phyloP scores from a whole-genome alignment of 2,329 filamentous ascomycete genomes.

The Cercospora citrullina region DNA sequence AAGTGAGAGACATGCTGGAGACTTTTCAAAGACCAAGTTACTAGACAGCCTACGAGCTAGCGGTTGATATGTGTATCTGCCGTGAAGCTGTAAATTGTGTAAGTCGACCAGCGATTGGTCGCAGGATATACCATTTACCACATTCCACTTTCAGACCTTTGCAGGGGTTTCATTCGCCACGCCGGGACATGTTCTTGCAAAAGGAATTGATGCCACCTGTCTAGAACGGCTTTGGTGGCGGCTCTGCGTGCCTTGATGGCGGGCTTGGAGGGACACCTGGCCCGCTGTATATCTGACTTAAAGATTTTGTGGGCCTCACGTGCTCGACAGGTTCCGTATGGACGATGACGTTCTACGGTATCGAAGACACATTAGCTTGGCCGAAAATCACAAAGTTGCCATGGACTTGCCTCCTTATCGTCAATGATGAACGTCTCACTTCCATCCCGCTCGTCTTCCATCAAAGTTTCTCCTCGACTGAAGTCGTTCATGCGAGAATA shows the following conservation, averaged over 20 bases:
- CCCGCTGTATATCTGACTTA: background rate
- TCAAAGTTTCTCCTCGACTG: background rate
- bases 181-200: background rate
- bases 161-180: background rate
- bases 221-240: background rate
- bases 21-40: background rate
- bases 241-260: background rate
- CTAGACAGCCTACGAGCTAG: background rate
- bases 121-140: background rate
- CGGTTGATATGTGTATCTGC: background rate
- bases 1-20: background rate
- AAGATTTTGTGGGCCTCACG: background rate
- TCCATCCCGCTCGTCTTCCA: background rate
- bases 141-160: background rate
- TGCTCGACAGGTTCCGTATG: background rate
- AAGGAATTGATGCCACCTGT: background rate
- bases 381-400: background rate
- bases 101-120: background rate
- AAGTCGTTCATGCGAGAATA: background rate
- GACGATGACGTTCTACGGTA: background rate
- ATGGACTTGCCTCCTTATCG: background rate
- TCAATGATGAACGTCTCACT: background rate
- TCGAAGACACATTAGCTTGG: background rate
- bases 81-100: background rate
- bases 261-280: background rate